These are phyloP conservation scores for Acanthamoeba castellanii DNA, from an alignment of 208 protist genomes.

Conservation along the genomic window DNA sequence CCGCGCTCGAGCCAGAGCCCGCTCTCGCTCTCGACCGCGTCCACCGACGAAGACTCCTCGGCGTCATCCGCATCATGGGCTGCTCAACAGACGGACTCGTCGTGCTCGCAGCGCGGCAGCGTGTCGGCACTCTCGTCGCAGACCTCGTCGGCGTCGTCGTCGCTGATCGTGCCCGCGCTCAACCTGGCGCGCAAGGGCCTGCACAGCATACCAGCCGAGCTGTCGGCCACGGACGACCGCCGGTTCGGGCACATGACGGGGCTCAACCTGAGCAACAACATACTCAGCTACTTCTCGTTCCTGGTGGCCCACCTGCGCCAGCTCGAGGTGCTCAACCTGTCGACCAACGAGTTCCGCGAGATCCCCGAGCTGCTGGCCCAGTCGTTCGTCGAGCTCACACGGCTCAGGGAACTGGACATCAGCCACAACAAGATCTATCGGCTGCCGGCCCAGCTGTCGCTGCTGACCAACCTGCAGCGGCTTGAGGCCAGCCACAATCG, in stretches of 20 bases:
- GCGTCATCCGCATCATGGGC: neutral
- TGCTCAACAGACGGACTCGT: neutral
- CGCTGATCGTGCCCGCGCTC: conserved; percentile 11
- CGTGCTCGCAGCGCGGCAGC: no score
- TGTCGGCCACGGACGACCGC: neutral
- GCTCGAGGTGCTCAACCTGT: conserved; percentile 50
- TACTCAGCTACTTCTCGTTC: conserved; percentile 52
- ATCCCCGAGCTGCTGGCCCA: conserved; percentile 39
- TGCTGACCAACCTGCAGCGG: neutral
- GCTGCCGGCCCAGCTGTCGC: neutral
- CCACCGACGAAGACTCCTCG: neutral
- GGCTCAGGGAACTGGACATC: conserved; percentile 39
- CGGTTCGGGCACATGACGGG: neutral
- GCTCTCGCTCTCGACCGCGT: neutral
- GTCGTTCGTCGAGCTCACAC: conserved; percentile 35
- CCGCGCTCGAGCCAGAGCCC: neutral
- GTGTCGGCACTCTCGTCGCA: neutral
- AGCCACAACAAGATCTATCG: conserved; percentile 71
- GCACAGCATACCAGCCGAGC: conserved; percentile 11
- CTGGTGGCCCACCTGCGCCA: neutral
- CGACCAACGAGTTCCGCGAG: conserved; percentile 42
- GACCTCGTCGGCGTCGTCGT: neutral
- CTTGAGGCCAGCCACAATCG: conserved; percentile 53
- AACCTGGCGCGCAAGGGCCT: conserved; percentile 47
- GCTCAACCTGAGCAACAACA: conserved; percentile 53